A percentile compares a stretch with the other conserved stretches of the same genome.
Conservation (phyloP, 768 basidiomycete species). For the Nidula microcarpa region DNA sequence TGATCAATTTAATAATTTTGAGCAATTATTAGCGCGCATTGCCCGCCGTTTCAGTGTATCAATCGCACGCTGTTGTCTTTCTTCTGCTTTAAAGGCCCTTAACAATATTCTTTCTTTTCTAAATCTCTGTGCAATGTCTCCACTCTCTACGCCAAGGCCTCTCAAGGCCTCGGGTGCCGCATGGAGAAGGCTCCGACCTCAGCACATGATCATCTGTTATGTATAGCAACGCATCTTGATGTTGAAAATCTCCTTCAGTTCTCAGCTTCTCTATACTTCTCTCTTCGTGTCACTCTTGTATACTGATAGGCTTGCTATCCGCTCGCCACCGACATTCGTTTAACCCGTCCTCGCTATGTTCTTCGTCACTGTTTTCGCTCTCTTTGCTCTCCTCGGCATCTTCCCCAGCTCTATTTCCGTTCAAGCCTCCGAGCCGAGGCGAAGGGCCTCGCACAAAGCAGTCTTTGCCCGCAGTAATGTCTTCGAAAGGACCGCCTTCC, state of each 20-base stretch:
- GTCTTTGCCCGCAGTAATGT: constrained; percentile 12
- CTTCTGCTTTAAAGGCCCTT: too few relatives aligned
- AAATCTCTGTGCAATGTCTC: too few relatives aligned
- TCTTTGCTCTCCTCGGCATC: constrained; percentile 17
- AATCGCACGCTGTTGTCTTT: too few relatives aligned
- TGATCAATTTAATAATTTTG: too few relatives aligned
- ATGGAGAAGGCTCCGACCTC: neutral
- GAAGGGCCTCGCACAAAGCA: neutral
- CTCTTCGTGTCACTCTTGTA: neutral
- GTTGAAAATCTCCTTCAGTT: constrained; percentile 6
- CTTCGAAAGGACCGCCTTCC: constrained; percentile 26
- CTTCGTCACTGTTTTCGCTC: constrained; percentile 19
- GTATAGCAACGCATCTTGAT: constrained; percentile 4
- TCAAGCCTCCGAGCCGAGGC: constrained; percentile 11
- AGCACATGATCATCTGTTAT: constrained; percentile 5
- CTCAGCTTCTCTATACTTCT: constrained; percentile 6
- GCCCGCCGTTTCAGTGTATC: too few relatives aligned
- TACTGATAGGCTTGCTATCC: constrained; percentile 15
- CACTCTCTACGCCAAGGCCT: too few relatives aligned
- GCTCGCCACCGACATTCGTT: constrained; percentile 36
- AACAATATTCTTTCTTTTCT: too few relatives aligned
- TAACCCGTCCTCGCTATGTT: constrained; percentile 17
- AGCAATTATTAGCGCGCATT: too few relatives aligned
- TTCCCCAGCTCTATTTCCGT: constrained; percentile 8
- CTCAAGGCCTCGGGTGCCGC: neutral